Percentiles rank a stretch among this genome's conserved stretches.
phyloP scores from a whole-genome alignment of 257 asterid species.

The Plantago elongata region DNA sequence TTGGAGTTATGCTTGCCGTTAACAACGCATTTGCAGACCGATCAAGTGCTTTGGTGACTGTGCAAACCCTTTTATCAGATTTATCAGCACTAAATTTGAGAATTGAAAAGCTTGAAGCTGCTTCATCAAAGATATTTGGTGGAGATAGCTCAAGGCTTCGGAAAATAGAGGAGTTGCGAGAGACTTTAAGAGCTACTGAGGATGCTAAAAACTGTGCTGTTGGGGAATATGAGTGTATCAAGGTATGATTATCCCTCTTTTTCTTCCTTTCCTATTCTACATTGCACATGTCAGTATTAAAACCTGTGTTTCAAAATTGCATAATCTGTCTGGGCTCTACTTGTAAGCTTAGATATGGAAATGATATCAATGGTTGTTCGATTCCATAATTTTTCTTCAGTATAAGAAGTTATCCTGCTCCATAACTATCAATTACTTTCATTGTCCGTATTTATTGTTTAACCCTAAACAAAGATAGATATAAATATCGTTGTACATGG shows the following conservation, averaged over 20 bases:
- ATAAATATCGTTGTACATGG: background rate
- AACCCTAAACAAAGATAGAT: background rate
- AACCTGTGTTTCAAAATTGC: background rate
- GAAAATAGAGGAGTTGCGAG: constrained; percentile 87
- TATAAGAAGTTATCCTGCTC: too few relatives aligned
- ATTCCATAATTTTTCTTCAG: background rate
- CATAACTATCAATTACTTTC: background rate
- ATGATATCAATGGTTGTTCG: background rate
- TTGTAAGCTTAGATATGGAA: background rate
- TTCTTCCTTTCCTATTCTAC: background rate
- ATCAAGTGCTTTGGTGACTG: constrained; percentile 83
- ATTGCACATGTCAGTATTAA: background rate
- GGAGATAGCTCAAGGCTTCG: constrained; percentile 84
- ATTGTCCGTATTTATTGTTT: background rate
- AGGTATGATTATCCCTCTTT: constrained; percentile 53
- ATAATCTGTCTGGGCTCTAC: background rate
- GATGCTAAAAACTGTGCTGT: constrained; percentile 71
- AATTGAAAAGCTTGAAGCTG: constrained; percentile 90
- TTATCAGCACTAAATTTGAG: constrained; percentile 63
- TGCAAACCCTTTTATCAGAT: constrained; percentile 83
- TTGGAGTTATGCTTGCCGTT: constrained; percentile 86
- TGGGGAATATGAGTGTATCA: constrained; percentile 69
- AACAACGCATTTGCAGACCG: constrained; percentile 88
- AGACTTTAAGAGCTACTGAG: constrained; percentile 70
- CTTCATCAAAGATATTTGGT: constrained; percentile 92